Evolutionary conservation across 306 rosid species (phyloP).

Genomic region (Prunus davidiana): DNA sequence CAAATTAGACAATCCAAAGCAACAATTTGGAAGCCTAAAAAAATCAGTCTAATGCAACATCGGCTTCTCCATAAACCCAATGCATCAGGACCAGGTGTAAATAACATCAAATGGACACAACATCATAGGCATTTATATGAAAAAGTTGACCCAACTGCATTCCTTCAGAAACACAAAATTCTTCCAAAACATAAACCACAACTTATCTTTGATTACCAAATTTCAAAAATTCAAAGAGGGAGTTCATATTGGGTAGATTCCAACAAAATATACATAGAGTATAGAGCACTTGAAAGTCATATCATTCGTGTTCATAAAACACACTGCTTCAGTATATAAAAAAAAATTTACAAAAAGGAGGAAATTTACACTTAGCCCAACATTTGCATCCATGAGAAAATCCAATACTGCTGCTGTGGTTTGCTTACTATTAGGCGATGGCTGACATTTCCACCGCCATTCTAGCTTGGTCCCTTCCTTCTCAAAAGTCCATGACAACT

Average conservation of each 20-base stretch:
- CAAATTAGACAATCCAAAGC: background rate
- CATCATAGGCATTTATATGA: background rate
- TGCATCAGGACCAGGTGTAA: background rate
- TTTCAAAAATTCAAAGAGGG: background rate
- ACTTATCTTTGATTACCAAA: background rate
- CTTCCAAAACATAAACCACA: background rate
- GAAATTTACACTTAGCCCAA: conserved; percentile 55
- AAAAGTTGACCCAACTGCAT: background rate
- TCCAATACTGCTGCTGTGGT: conserved; percentile 64
- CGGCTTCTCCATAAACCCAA: background rate
- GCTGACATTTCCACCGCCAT: conserved; percentile 89
- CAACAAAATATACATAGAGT: background rate
- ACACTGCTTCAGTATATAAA: background rate
- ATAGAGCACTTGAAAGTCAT: background rate
- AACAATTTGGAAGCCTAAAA: background rate
- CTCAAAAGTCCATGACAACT: conserved; percentile 90
- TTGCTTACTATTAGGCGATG: conserved; percentile 53
- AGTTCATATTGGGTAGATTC: background rate
- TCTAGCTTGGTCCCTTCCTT: conserved; percentile 76
- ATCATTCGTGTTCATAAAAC: background rate
- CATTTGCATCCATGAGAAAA: conserved; percentile 84
- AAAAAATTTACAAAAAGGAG: background rate
- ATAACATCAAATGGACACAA: background rate
- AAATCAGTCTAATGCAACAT: background rate
- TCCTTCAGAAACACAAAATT: background rate